Evolutionary conservation across 257 asterid species (phyloP), one percentile per base, ranked within the genome.

Genomic region (Fraxinus anomala): DNA sequence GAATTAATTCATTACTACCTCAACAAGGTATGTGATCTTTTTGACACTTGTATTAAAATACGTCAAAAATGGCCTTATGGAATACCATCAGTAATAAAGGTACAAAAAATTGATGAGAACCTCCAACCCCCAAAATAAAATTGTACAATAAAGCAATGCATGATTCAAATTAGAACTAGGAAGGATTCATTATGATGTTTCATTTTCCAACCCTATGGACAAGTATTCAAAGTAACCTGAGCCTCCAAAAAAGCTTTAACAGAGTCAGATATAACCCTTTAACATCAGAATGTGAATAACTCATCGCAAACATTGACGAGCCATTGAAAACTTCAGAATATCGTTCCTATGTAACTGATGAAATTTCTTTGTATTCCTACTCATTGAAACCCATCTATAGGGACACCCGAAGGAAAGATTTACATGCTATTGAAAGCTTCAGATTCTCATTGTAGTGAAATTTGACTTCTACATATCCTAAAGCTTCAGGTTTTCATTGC

Each of bases 21-120:
- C 19, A 54, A 68, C 26, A 44, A 47, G 26, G 24, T 37, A 42
- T 5, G 42, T n/a, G 3, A 73, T 59, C 42, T 30, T 51, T 49
- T 65, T 31, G 49, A 70, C 74, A 33, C 44, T 16, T 49, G 59
- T 26, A 56, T 44, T 39, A 72, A 24, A 78, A 31, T 28, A 74
- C 61, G 39, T 68, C 21, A 70, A 74, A 70, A 70, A 26, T 72
- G 76, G 69, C 69, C n/a, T 54, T 21, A 51, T 33, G 61, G 37
- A 44, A 74, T 40, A 42, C 47, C 16, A 72, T 21, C 21, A 40
- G 44, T 6, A 44, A 10, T 66, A 16, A 24, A 67, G 69, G 23
- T 31, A n/a, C 31, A 49, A 67, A 44, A 37, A 73, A 31, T 37
- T 47, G 65, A 7, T 1, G 5, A 47, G 54, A 61, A 61, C 65